phyloP scores from a whole-genome alignment of 192 early-diverging fungal genomes.

The Chytriomyces confervae region DNA sequence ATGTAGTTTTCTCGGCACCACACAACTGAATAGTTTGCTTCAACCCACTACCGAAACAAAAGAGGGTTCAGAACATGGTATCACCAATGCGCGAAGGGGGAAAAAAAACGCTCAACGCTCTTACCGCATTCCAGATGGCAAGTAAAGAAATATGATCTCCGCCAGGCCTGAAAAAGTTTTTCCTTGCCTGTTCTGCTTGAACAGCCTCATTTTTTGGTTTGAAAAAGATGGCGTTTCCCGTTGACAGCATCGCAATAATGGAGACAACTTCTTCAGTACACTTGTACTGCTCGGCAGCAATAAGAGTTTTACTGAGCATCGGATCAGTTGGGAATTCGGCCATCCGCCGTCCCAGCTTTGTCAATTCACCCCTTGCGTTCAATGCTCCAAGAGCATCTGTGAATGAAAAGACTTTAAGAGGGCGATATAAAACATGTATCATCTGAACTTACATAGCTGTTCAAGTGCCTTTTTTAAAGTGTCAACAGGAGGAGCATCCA shows the following conservation, averaged over 20 bases:
- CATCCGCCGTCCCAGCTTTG: conserved; percentile 95
- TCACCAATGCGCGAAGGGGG: conserved; percentile 2
- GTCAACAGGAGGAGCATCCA: conserved; percentile 95
- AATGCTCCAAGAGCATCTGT: conserved; percentile 67
- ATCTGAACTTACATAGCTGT: conserved; percentile 67
- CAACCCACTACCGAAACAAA: conserved; percentile 49
- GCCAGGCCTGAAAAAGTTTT: conserved; percentile 86
- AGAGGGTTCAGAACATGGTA: conserved; percentile 5
- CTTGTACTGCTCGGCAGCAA: conserved; percentile 89
- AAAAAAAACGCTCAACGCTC: conserved; percentile 46
- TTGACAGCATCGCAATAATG: conserved; percentile 92
- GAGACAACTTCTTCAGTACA: conserved; percentile 96
- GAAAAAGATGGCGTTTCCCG: conserved; percentile 64
- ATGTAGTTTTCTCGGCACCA: conserved; percentile 99
- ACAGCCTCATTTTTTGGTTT: conserved; percentile 87
- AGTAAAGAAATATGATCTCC: conserved; percentile 94
- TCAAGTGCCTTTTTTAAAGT: conserved; percentile 91
- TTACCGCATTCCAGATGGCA: conserved; percentile 87
- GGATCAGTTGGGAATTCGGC: conserved; percentile 98
- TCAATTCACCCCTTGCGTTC: conserved; percentile 90
- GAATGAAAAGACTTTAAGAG: neutral
- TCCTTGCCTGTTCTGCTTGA: conserved; percentile 91
- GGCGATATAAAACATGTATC: no score
- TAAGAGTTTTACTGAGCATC: conserved; percentile 88
- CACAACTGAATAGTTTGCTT: conserved; percentile 86